Conservation (phyloP, 75 land plant genomes). For the Selaginella moellendorffii region DNA sequence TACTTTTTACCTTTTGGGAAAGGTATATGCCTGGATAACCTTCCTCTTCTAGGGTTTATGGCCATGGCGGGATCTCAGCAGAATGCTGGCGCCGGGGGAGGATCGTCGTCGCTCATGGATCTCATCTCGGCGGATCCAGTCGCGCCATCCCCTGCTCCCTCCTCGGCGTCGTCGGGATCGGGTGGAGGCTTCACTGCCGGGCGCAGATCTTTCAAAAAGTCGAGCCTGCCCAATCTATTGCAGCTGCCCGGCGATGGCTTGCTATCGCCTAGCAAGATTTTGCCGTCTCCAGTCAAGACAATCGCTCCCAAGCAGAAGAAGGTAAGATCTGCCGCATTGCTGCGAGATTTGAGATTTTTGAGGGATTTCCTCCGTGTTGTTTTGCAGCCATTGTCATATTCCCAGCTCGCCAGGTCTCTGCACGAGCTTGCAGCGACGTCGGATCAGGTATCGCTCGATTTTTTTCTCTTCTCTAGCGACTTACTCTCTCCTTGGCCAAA, state of each 20-base stretch:
- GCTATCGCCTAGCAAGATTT: slow-evolving; percentile 14
- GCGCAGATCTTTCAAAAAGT: slow-evolving; percentile 31
- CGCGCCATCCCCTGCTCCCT: slow-evolving; percentile 14
- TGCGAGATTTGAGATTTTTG: too few species aligned
- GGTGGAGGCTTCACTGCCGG: slow-evolving; percentile 14
- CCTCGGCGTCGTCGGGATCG: slow-evolving; percentile 14
- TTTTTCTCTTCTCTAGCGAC: too few species aligned
- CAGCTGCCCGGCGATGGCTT: slow-evolving; percentile 47
- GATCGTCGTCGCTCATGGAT: slow-evolving; percentile 82
- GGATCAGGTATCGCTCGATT: slow-evolving; percentile 75
- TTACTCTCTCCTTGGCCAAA: too few species aligned
- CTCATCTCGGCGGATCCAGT: slow-evolving; percentile 81
- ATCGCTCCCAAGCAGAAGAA: slow-evolving; percentile 41
- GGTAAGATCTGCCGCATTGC: too few species aligned
- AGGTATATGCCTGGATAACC: too few species aligned
- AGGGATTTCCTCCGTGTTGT: too few species aligned
- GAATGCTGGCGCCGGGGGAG: too few species aligned
- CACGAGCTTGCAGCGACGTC: slow-evolving; percentile 87
- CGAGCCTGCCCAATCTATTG: slow-evolving; percentile 38
- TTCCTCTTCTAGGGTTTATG: too few species aligned
- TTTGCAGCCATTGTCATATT: slow-evolving; percentile 74
- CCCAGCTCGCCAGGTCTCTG: slow-evolving; percentile 76
- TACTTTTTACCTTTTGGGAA: too few species aligned
- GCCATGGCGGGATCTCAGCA: too few species aligned
- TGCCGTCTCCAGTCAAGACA: slow-evolving; percentile 42